Conservation (phyloP, 768 basidiomycete species). For the Russula griseocarnosa region DNA sequence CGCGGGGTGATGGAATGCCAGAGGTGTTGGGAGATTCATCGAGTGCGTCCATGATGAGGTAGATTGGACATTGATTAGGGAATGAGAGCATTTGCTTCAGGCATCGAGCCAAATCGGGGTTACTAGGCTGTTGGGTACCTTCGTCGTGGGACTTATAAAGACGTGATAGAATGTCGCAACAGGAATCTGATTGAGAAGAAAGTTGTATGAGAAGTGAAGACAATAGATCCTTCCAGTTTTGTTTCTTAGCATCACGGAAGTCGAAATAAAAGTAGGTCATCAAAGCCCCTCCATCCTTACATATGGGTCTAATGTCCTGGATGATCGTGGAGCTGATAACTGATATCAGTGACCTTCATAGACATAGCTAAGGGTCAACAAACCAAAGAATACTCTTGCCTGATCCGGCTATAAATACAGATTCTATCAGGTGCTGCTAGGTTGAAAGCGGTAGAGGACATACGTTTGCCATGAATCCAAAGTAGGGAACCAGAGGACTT, state of each 20-base stretch:
- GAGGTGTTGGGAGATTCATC: neutral
- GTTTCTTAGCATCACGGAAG: neutral
- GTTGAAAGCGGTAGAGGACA: neutral
- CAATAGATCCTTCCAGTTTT: neutral
- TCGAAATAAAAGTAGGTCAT: neutral
- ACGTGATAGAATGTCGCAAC: constrained; percentile 1
- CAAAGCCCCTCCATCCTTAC: neutral
- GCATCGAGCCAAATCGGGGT: neutral
- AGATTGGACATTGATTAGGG: neutral
- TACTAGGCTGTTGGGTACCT: neutral
- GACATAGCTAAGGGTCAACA: neutral
- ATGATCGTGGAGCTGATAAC: neutral
- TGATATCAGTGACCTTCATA: neutral
- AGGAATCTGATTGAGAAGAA: neutral
- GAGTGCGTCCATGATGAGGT: neutral
- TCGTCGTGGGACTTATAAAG: neutral
- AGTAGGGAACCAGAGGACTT: neutral
- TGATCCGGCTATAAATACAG: neutral
- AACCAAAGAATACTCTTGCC: constrained; percentile 1
- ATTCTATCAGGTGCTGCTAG: neutral
- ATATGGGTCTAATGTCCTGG: neutral
- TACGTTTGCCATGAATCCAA: constrained; percentile 3
- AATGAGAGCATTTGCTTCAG: neutral
- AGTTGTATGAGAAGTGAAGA: neutral
- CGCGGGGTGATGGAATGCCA: constrained; percentile 1